Conservation (phyloP, 1,284 basidiomycete genomes). For the Cryptococcus deneoformans region DNA sequence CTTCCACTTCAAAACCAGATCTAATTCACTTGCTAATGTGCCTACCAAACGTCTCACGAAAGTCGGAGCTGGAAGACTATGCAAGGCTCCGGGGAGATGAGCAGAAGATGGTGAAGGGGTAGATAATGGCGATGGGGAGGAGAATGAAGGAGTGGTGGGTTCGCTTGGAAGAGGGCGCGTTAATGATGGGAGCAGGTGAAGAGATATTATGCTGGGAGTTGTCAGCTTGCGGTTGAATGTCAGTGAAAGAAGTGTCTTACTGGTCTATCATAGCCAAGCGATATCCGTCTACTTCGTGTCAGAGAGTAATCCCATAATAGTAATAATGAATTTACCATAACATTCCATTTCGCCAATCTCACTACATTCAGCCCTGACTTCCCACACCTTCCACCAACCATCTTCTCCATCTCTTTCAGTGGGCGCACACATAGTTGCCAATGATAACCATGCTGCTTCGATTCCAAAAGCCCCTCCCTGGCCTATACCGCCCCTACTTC, state of each 20-base stretch:
- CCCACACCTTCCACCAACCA: conserved; percentile 46
- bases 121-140: conserved; percentile 4
- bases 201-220: conserved; percentile 31
- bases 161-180: too few relatives aligned
- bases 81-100: neutral
- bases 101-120: neutral
- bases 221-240: too few relatives aligned
- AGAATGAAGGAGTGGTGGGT: conserved; percentile 2
- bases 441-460: conserved; percentile 22
- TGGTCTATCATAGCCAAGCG: neutral
- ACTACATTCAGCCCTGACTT: conserved; percentile 40
- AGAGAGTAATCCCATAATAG: neutral
- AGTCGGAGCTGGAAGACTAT: neutral
- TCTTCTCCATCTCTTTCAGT: neutral
- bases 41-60: conserved; percentile 3
- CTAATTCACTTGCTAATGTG: conserved; percentile 28
- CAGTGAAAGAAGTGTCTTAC: too few relatives aligned
- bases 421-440: neutral
- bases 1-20: conserved; percentile 36
- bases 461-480: neutral
- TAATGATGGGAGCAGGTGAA: conserved; percentile 36
- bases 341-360: conserved; percentile 49
- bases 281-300: neutral
- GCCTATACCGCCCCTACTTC: too few relatives aligned
- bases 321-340: conserved; percentile 28